Evolutionary conservation across 371 early-diverging fungal species (phyloP), one percentile per base, ranked within the genome.

Genomic region (Mucor racemosus): DNA sequence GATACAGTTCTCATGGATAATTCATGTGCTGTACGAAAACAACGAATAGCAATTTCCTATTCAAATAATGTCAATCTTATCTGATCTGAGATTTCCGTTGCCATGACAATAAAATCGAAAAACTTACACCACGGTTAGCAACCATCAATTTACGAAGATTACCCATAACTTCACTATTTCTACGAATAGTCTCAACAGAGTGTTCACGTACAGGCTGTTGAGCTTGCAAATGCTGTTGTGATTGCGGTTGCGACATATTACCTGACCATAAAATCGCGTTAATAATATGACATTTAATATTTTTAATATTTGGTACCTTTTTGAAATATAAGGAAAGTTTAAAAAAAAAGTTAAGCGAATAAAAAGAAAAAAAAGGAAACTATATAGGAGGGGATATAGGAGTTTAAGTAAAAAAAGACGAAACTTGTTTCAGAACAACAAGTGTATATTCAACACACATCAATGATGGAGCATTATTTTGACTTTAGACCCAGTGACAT

Each of bases 21-120:
- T 78, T 96, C 94, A 72, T 94, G 94, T 1, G 95, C 96, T 7
- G 96, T 92, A 62, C 97, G 92, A 72, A 94, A 92, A 68, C 95
- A 87, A 48, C 98, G 89, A 73, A 95, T 92, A 60, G 97, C 94
- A 66, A 98, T 98, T 85, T 98, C 96, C 82, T 88, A 75, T 8
- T 42, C 9, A 7, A 57, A 42, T 5, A 7, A 5, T 34, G 34
- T 19, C 44, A 19, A 56, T 11, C 36, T 17, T 40, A 13, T 58
- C 21, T n/a, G 46, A 46, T 46, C 46, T 8, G 19, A 42, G 3
- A 7, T 31, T 8, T 11, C 15, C 36, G 21, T 14, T 53, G 13
- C 11, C 41, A 9, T 13, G 21, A 48, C 19, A 35, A 40, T 31
- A 1, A 3, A 26, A 26, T 26, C 26, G 26, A 26, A 26, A 26